phyloP scores from a whole-genome alignment of 1,284 basidiomycete genomes.

The Crocinoboletus sp. region DNA sequence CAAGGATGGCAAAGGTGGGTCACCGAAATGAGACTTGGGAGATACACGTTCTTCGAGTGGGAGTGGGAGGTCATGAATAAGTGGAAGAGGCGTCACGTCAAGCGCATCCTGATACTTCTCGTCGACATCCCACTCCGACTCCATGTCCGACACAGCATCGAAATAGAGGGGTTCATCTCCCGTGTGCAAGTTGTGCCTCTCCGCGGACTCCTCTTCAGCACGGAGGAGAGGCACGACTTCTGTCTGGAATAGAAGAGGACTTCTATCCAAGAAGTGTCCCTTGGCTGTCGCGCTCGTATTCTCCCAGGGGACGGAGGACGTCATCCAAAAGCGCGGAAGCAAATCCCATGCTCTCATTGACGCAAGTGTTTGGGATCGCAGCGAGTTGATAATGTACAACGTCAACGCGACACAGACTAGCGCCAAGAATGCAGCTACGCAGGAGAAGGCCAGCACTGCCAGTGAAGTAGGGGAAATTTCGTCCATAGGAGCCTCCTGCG shows the following conservation, averaged over 20 bases:
- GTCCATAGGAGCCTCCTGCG: neutral
- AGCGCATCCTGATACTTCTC: conserved; percentile 39
- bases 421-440: conserved; percentile 34
- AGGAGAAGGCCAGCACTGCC: conserved; percentile 36
- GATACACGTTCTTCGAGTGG: conserved; percentile 14
- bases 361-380: conserved; percentile 31
- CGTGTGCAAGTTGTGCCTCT: neutral
- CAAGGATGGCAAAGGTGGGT: conserved; percentile 11
- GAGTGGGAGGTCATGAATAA: conserved; percentile 16
- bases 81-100: conserved; percentile 24
- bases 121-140: conserved; percentile 25
- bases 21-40: conserved; percentile 5
- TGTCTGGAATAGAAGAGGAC: conserved; percentile 1
- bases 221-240: neutral
- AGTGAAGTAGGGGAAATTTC: conserved; percentile 14
- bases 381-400: conserved; percentile 34
- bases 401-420: conserved; percentile 34
- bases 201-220: conserved; percentile 5
- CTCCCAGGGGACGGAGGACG: neutral
- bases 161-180: conserved; percentile 6
- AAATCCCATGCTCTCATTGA: conserved; percentile 33
- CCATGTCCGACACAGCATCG: conserved; percentile 18
- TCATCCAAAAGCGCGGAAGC: conserved; percentile 32
- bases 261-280: neutral
- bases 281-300: neutral